Evolutionary conservation across 2,329 filamentous ascomycete species (phyloP).

Genomic region (Fusarium sp.): DNA sequence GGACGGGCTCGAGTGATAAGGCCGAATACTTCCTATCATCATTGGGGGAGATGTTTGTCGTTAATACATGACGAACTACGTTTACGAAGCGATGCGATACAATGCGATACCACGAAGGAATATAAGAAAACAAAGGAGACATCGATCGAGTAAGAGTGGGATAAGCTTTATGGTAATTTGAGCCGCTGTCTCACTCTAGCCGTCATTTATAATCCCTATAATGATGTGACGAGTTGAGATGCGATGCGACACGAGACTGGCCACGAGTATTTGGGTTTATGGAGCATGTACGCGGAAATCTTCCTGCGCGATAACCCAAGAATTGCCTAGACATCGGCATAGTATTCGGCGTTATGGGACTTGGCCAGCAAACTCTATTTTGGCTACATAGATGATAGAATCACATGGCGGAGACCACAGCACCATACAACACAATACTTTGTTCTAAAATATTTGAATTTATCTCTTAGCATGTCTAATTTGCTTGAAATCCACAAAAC

Average conservation of each 20-base stretch:
- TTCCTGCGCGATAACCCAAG: not conserved
- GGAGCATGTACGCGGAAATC: not conserved
- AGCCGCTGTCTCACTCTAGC: not conserved
- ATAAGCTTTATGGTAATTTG: slow-evolving; percentile 14
- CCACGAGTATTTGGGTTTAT: not conserved
- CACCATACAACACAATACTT: slow-evolving; percentile 4
- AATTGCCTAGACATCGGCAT: not conserved
- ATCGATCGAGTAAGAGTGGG: not conserved
- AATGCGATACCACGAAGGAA: slow-evolving; percentile 28
- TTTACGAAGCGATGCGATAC: slow-evolving; percentile 41
- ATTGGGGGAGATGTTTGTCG: not conserved
- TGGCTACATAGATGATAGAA: slow-evolving; percentile 19
- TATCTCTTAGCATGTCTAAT: slow-evolving; percentile 42
- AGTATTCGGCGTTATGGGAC: slow-evolving; percentile 7
- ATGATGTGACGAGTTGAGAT: slow-evolving; percentile 12
- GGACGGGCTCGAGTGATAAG: slow-evolving; percentile 41
- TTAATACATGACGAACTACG: slow-evolving; percentile 32
- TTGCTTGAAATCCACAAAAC: slow-evolving; percentile 37
- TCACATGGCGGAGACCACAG: slow-evolving; percentile 14
- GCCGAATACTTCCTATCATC: not conserved
- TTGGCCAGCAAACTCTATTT: slow-evolving; percentile 8
- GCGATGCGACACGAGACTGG: not conserved
- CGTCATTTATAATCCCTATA: slow-evolving; percentile 6
- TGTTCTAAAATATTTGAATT: slow-evolving; percentile 43
- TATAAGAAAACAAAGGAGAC: slow-evolving; percentile 1